Base-by-base conservation (phyloP, 805 yeast genomes). In the Zygoascus ofunaensis region DNA sequence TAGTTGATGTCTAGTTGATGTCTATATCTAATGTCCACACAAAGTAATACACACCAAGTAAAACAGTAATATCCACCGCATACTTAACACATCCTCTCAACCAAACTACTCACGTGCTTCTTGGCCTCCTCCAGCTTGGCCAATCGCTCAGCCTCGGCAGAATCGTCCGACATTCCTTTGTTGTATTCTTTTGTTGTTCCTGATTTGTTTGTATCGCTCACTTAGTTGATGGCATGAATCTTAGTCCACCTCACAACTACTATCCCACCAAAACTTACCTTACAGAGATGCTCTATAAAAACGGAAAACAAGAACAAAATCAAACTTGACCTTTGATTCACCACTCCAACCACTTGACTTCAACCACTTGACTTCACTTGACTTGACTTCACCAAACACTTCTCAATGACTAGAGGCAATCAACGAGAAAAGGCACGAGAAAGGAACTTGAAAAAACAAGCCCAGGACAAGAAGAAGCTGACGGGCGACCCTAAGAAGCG, bases 341-440 rank as follows among this genome's bases (percentile, higher is more conserved):
- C n/a, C n/a, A n/a, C n/a, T n/a, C n/a, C n/a, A n/a, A n/a, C n/a
- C n/a, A n/a, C n/a, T n/a, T n/a, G n/a, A n/a, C n/a, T n/a, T n/a
- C n/a, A n/a, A n/a, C n/a, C n/a, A n/a, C n/a, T n/a, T n/a, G n/a
- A n/a, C n/a, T n/a, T n/a, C n/a, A n/a, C n/a, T n/a, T n/a, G n/a
- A n/a, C n/a, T n/a, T n/a, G n/a, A n/a, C n/a, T n/a, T n/a, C n/a
- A n/a, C n/a, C n/a, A n/a, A n/a, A n/a, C n/a, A n/a, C n/a, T n/a
- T n/a, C n/a, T n/a, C 42, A 15, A 89, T 90, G 97, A 81, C 95
- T 43, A 77, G 98, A 70, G 98, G 98, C 26, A 92, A 90, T 64
- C 97, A 92, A 67, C 77, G 98, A 64, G 98, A 90, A 34, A 74
- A 84, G 55, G 97, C 97, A 26, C 76, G 98, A 61, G 85, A 80